Conservation (phyloP, 2,329 filamentous ascomycete species). For the Talaromyces amestolkiae region DNA sequence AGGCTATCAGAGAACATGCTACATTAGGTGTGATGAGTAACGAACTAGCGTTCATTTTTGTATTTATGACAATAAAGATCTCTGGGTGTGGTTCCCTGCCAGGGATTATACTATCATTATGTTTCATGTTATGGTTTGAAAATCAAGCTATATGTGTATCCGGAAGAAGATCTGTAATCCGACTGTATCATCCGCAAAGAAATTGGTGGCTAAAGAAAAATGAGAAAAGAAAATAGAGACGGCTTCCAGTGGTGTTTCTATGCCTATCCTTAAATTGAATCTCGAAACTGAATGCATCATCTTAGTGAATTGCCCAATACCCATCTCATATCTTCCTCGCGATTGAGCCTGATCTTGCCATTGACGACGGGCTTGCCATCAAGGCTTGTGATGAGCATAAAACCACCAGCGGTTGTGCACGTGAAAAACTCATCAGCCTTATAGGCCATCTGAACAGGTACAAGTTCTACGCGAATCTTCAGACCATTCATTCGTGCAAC, state of each 20-base stretch:
- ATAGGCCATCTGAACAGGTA: slow-evolving; percentile 44
- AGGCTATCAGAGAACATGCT: no score
- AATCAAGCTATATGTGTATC: no score
- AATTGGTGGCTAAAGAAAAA: no score
- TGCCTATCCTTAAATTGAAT: slow-evolving; percentile 6
- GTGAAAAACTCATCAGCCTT: slow-evolving; percentile 52
- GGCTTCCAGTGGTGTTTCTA: background rate
- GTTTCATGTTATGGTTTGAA: no score
- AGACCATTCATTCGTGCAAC: slow-evolving; percentile 46
- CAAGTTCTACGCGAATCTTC: slow-evolving; percentile 42
- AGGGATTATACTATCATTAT: no score
- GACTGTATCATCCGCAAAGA: no score
- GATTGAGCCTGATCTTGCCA: slow-evolving; percentile 47
- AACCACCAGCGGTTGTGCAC: slow-evolving; percentile 54
- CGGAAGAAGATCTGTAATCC: no score
- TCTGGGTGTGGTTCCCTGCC: no score
- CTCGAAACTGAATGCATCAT: slow-evolving; percentile 37
- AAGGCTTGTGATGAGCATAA: slow-evolving; percentile 52
- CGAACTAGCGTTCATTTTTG: no score
- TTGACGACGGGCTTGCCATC: slow-evolving; percentile 45
- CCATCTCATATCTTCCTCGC: slow-evolving; percentile 52
- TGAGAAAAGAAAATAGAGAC: background rate
- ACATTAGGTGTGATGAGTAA: no score
- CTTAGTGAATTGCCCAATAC: slow-evolving; percentile 52
- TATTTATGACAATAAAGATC: no score